A percentile compares a stretch with the other conserved stretches of the same genome.
These are phyloP conservation scores for Lindgomyces ingoldianus DNA, from an alignment of 495 filamentous ascomycete genomes.

Conservation along the genomic window DNA sequence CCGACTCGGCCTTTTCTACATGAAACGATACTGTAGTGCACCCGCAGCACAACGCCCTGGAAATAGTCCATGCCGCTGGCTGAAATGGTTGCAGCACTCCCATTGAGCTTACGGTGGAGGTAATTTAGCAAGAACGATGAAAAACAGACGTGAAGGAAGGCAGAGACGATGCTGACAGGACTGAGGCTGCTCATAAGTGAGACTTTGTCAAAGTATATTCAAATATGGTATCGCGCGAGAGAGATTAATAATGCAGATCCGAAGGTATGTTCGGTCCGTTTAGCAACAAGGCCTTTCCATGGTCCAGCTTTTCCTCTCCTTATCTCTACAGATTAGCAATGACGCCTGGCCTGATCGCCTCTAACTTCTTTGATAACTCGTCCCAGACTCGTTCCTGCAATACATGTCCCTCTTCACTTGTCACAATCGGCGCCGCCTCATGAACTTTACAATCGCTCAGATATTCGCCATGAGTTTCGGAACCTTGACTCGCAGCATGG, in stretches of 20 bases:
- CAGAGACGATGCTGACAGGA: no score
- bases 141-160: no score
- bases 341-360: constrained; percentile 40
- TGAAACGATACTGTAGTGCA: neutral
- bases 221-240: no score
- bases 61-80: neutral
- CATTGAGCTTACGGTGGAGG: no score
- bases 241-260: no score
- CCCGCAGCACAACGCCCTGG: neutral
- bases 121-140: no score
- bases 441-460: constrained; percentile 40
- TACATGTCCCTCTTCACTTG: constrained; percentile 30
- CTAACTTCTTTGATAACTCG: constrained; percentile 39
- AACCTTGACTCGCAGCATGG: constrained; percentile 43
- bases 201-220: no score
- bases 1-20: neutral
- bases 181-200: no score
- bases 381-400: constrained; percentile 39
- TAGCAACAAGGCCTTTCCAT: no score
- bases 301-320: no score
- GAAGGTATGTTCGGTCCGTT: no score
- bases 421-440: constrained; percentile 26
- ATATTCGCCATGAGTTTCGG: constrained; percentile 45
- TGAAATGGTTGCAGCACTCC: neutral
- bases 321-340: constrained; percentile 22